A percentile compares a stretch with the other conserved stretches of the same genome.
These are phyloP conservation scores for Arthrinium puccinioides DNA, from an alignment of 2,329 filamentous ascomycete species.

Conservation along the genomic window DNA sequence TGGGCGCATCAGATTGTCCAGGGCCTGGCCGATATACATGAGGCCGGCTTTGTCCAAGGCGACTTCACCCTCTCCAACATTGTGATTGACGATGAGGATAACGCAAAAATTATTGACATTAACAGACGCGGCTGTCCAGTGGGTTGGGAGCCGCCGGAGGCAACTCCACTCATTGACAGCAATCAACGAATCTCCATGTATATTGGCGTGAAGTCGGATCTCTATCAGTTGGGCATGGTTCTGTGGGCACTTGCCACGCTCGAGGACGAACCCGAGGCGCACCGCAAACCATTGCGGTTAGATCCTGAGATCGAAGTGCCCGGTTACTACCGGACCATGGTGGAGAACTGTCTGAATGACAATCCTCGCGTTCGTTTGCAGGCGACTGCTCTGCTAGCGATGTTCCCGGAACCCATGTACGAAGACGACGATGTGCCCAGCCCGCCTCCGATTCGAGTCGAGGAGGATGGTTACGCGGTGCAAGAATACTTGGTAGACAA, in stretches of 20 bases:
- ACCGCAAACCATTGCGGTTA: constrained; percentile 61
- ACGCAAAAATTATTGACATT: constrained; percentile 97
- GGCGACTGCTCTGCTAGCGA: constrained; percentile 61
- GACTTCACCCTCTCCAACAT: constrained; percentile 98
- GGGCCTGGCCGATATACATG: constrained; percentile 87
- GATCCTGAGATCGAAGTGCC: constrained; percentile 59
- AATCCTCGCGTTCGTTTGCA: constrained; percentile 66
- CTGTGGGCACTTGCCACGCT: constrained; percentile 85
- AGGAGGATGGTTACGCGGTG: constrained; percentile 28
- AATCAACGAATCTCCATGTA: constrained; percentile 93
- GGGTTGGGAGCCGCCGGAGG: constrained; percentile 95
- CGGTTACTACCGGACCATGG: constrained; percentile 68
- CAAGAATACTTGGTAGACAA: constrained; percentile 31
- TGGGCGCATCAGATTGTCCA: constrained; percentile 91
- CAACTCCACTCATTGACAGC: constrained; percentile 75
- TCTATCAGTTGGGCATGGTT: constrained; percentile 96
- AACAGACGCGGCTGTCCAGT: constrained; percentile 95
- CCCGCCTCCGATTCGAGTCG: constrained; percentile 28
- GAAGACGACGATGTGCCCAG: constrained; percentile 15
- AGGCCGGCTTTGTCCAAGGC: constrained; percentile 92
- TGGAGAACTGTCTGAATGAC: constrained; percentile 69
- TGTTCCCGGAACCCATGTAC: constrained; percentile 49
- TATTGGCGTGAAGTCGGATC: constrained; percentile 94
- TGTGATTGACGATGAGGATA: constrained; percentile 74
- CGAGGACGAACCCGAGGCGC: constrained; percentile 82